Evolutionary conservation across 1,284 basidiomycete species (phyloP).

Genomic region (Apiotrichum siamense): DNA sequence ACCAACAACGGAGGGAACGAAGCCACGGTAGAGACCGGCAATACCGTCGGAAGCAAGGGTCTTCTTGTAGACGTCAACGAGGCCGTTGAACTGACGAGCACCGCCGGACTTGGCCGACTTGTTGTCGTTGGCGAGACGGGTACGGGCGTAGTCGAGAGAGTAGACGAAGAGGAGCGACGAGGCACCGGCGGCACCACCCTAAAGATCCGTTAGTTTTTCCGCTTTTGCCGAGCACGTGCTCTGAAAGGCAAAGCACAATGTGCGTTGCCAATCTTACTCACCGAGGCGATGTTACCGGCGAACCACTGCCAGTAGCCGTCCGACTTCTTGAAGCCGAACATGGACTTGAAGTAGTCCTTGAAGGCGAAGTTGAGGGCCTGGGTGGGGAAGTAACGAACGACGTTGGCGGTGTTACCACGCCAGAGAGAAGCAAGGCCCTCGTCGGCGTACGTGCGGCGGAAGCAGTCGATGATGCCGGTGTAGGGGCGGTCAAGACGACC

Average conservation of each 20-base stretch:
- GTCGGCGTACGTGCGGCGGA: slow-evolving; percentile 77
- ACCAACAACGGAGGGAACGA: slow-evolving; percentile 88
- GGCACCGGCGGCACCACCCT: slow-evolving; percentile 92
- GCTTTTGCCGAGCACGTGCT: neutral
- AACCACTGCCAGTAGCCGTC: slow-evolving; percentile 90
- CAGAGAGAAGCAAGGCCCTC: slow-evolving; percentile 86
- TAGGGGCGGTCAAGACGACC: slow-evolving; percentile 86
- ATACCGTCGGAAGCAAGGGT: slow-evolving; percentile 83
- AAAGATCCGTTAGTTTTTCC: neutral
- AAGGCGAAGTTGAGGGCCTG: slow-evolving; percentile 94
- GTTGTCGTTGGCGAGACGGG: slow-evolving; percentile 89
- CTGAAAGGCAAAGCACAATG: neutral
- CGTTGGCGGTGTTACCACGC: slow-evolving; percentile 96
- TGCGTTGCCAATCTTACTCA: neutral
- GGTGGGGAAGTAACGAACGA: slow-evolving; percentile 97
- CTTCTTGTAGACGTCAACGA: slow-evolving; percentile 87
- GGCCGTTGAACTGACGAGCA: slow-evolving; percentile 86
- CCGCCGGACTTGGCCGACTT: slow-evolving; percentile 78
- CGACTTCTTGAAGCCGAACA: slow-evolving; percentile 84
- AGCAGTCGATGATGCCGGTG: slow-evolving; percentile 89
- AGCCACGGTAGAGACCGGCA: slow-evolving; percentile 89
- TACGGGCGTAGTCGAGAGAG: slow-evolving; percentile 93
- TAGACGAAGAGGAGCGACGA: slow-evolving; percentile 92
- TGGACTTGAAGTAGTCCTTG: slow-evolving; percentile 96
- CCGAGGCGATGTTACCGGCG: slow-evolving; percentile 80